These are phyloP conservation scores for Leucogyrophana mollusca DNA, from an alignment of 768 basidiomycete genomes.

Conservation along the genomic window DNA sequence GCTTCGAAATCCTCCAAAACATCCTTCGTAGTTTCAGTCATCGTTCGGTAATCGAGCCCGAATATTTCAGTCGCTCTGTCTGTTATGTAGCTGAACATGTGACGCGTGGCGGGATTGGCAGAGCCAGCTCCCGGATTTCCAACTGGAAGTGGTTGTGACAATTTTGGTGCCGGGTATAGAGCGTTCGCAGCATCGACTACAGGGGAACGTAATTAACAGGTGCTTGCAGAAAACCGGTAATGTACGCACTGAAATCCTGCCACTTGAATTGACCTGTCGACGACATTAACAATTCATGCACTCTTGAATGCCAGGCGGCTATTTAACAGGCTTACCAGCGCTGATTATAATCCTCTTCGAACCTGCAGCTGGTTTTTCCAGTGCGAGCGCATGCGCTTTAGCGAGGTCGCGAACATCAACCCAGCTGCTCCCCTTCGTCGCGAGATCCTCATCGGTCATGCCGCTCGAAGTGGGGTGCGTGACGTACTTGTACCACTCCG, in stretches of 20 bases:
- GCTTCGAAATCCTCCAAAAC: slow-evolving; percentile 33
- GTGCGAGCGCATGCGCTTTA: slow-evolving; percentile 43
- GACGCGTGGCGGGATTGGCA: slow-evolving; percentile 15
- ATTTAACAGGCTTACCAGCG: slow-evolving; percentile 19
- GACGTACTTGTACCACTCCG: slow-evolving; percentile 27
- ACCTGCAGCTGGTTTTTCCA: slow-evolving; percentile 45
- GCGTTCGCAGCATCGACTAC: slow-evolving; percentile 27
- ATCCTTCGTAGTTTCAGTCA: slow-evolving; percentile 33
- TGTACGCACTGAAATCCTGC: not conserved
- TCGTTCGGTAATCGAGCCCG: slow-evolving; percentile 33
- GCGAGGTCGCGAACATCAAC: slow-evolving; percentile 51
- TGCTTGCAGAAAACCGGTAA: not conserved
- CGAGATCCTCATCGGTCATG: slow-evolving; percentile 9
- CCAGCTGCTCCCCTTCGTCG: slow-evolving; percentile 21
- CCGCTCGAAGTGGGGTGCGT: slow-evolving; percentile 7
- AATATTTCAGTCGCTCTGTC: slow-evolving; percentile 32
- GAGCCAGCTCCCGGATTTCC: slow-evolving; percentile 24
- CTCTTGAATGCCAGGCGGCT: not conserved
- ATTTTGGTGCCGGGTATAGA: slow-evolving; percentile 16
- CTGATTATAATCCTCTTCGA: slow-evolving; percentile 51
- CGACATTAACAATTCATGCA: not conserved
- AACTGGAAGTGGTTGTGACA: slow-evolving; percentile 13
- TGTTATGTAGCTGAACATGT: slow-evolving; percentile 26
- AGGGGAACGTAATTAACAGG: not conserved
- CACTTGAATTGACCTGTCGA: not conserved